These are phyloP conservation scores for Wolfiporia cocos DNA, from an alignment of 1,284 basidiomycete genomes.

Conservation along the genomic window DNA sequence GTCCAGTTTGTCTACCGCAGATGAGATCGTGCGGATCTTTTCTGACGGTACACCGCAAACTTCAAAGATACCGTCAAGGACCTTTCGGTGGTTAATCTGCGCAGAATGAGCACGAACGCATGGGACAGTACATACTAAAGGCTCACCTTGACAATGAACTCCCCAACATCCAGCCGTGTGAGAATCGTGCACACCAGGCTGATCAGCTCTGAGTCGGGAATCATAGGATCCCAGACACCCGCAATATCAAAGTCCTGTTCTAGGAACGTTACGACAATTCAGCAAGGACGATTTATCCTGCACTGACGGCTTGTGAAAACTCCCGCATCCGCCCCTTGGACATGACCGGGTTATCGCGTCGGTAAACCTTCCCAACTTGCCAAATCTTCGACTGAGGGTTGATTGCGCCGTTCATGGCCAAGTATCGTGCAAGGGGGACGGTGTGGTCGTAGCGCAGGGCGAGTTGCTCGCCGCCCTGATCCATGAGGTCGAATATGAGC, in stretches of 20 bases:
- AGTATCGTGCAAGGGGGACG: slow-evolving; percentile 91
- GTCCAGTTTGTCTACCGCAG: slow-evolving; percentile 98
- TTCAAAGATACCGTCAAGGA: slow-evolving; percentile 96
- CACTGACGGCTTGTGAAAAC: slow-evolving; percentile 92
- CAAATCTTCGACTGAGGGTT: slow-evolving; percentile 79
- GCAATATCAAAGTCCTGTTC: slow-evolving; percentile 95
- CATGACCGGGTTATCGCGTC: slow-evolving; percentile 96
- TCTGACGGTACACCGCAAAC: slow-evolving; percentile 92
- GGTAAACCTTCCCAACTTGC: slow-evolving; percentile 98
- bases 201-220: slow-evolving; percentile 92
- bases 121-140: not conserved
- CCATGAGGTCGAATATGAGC: slow-evolving; percentile 96
- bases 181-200: slow-evolving; percentile 82
- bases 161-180: slow-evolving; percentile 81
- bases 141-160: slow-evolving; percentile 88
- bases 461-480: slow-evolving; percentile 98
- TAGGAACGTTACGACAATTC: too few relatives aligned
- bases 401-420: slow-evolving; percentile 89
- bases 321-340: slow-evolving; percentile 98
- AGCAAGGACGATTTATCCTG: slow-evolving; percentile 24
- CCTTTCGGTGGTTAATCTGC: slow-evolving; percentile 93
- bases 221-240: slow-evolving; percentile 94
- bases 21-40: slow-evolving; percentile 93
- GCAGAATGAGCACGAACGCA: not conserved
- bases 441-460: slow-evolving; percentile 96